A percentile compares a stretch with the other conserved stretches of the same genome.
phyloP scores from a whole-genome alignment of 108 stramenopile species.

The Nitzschia inconspicua region DNA sequence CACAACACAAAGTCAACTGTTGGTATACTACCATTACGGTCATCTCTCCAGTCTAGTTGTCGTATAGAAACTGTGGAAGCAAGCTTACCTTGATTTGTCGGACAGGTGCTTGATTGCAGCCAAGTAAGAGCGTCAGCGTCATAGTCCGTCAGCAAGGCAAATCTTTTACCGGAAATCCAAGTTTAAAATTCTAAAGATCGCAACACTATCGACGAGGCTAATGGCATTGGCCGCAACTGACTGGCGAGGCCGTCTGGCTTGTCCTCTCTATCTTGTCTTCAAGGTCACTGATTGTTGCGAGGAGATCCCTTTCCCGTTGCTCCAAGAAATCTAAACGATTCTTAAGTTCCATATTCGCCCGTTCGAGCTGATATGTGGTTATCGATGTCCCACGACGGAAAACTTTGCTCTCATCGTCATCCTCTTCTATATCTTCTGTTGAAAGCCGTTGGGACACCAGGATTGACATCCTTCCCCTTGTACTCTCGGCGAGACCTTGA shows the following conservation, averaged over 20 bases:
- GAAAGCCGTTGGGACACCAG: no score
- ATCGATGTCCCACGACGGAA: no score
- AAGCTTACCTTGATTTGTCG: neutral
- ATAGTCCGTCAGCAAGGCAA: neutral
- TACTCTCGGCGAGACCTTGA: no score
- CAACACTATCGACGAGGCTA: neutral
- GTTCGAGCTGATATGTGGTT: no score
- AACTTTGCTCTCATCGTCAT: no score
- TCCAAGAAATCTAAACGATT: no score
- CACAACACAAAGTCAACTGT: constrained; percentile 9
- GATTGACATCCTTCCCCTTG: no score
- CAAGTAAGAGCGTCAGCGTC: neutral
- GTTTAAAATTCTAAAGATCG: neutral
- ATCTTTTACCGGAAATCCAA: accelerated
- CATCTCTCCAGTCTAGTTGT: constrained; percentile 24
- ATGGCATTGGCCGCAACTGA: neutral
- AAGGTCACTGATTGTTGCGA: no score
- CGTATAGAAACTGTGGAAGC: neutral
- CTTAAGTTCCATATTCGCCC: no score
- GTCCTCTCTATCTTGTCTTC: no score
- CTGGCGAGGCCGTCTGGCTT: neutral
- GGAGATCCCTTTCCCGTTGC: no score
- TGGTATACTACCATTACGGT: neutral
- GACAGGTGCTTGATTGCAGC: neutral
- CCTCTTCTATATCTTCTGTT: no score